Base-by-base conservation (phyloP, 139 green algal species). In the Spirogloea muscicola region DNA sequence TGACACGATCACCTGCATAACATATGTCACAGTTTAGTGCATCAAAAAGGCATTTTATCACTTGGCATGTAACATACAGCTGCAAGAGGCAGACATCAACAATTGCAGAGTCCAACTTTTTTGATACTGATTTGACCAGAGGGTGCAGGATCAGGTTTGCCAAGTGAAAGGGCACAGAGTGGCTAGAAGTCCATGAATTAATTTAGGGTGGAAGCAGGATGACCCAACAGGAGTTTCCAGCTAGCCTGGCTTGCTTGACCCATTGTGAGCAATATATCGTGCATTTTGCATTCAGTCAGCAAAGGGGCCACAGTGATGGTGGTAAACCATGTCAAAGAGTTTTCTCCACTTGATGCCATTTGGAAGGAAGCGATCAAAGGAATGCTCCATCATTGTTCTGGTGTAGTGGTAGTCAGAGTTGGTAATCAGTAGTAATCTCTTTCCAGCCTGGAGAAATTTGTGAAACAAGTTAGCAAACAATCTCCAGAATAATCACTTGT, bases 381-480 rank as follows among this genome's bases (percentile, higher is more conserved):
- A 88, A 68, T 87, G 92, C 13, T 48, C 76, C 93, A 97, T 98
- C 85, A 98, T 94, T 39, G 57, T 77, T 36, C 90, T 60, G 0
- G 91, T 96, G 84, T 96, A 96, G 66, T 91, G 43, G 66, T 89
- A 93, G 46, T 86, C 80, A 13, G 38, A 72, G 86, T 97, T 97
- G 44, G 93, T 97, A 81, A 97, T 96, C 49, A 97, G 90, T 80
- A 97, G 83, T 51, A 97, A 84, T 80, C 85, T 82, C 85, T 97
- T 97, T 38, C 92, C 92, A 1, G 86, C 75, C 42, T 43, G 74
- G 25, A n/a, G 27, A 10, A n/a, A 9, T 10, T 10, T 52, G 43
- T n/a, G 16, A 52, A 52, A 52, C 43, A 51, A 16, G 16, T 10
- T 16, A 16, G 13, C 43, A 51, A 51, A 16, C 43, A 51, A 51